Percentiles rank a stretch among this genome's conserved stretches.
phyloP scores from a whole-genome alignment of 768 basidiomycete species.

The Termitomyces sp. region DNA sequence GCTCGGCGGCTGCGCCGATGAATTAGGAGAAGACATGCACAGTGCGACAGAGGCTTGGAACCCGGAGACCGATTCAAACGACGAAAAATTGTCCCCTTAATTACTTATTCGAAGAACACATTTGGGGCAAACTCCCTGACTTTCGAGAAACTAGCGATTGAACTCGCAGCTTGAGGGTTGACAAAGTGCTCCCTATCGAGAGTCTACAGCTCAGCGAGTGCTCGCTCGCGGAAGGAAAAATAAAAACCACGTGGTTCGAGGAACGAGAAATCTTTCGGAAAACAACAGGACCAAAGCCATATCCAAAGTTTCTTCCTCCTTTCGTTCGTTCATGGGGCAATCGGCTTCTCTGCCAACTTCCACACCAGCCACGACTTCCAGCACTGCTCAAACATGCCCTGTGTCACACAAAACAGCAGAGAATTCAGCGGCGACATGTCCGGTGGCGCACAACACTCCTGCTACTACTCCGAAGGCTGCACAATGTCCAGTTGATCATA shows the following conservation, averaged over 20 bases:
- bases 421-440: conserved; percentile 3
- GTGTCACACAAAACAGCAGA: conserved; percentile 6
- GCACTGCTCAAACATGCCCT: conserved; percentile 29
- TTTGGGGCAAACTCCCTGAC: too few species aligned
- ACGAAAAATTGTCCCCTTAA: not conserved
- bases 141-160: too few species aligned
- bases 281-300: conserved; percentile 11
- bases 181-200: not conserved
- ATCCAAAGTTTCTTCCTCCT: not conserved
- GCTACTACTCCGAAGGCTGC: conserved; percentile 18
- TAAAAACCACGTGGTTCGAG: conserved; percentile 4
- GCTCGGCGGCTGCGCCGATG: not conserved
- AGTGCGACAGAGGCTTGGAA: not conserved
- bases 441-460: conserved; percentile 34
- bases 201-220: not conserved
- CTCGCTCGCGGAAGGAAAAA: not conserved
- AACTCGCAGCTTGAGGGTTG: not conserved
- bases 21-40: not conserved
- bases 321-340: conserved; percentile 35
- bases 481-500: conserved; percentile 43
- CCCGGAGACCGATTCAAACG: too few species aligned
- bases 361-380: conserved; percentile 13
- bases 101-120: not conserved
- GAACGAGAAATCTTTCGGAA: not conserved
- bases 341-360: conserved; percentile 34